phyloP scores from a whole-genome alignment of 192 early-diverging fungal species.

The Jimgerdemannia lactiflua region DNA sequence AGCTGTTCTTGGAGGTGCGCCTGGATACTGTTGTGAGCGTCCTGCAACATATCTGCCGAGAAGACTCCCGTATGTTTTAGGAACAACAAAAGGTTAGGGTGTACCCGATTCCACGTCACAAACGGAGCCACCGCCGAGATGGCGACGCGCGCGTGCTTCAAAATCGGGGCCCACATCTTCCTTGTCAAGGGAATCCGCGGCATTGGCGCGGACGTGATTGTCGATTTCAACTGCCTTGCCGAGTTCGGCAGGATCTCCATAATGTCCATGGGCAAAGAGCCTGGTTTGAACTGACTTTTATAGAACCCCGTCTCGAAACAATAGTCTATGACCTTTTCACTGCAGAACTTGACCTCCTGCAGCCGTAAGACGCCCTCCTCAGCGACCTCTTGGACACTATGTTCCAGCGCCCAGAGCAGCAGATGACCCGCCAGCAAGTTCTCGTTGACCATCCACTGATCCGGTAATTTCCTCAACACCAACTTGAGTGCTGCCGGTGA shows the following conservation, averaged over 20 bases:
- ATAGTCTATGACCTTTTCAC: not conserved
- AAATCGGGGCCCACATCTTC: not conserved
- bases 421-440: not conserved
- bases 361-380: not conserved
- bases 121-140: not conserved
- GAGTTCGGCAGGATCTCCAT: not conserved
- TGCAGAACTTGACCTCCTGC: not conserved
- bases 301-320: not conserved
- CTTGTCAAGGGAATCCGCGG: not conserved
- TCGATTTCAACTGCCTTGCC: not conserved
- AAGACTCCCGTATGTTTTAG: not conserved
- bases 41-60: not conserved
- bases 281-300: not conserved
- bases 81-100: not conserved
- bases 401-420: not conserved
- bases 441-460: constrained; percentile 5
- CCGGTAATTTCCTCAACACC: not conserved
- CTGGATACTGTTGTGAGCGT: not conserved
- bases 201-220: not conserved
- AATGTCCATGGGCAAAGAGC: not conserved
- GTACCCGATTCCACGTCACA: not conserved
- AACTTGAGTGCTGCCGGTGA: not conserved
- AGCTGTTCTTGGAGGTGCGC: not conserved
- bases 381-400: not conserved
- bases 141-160: not conserved